Evolutionary conservation across 208 protist species (phyloP).

Genomic region (Trypanosomatidae sp.): DNA sequence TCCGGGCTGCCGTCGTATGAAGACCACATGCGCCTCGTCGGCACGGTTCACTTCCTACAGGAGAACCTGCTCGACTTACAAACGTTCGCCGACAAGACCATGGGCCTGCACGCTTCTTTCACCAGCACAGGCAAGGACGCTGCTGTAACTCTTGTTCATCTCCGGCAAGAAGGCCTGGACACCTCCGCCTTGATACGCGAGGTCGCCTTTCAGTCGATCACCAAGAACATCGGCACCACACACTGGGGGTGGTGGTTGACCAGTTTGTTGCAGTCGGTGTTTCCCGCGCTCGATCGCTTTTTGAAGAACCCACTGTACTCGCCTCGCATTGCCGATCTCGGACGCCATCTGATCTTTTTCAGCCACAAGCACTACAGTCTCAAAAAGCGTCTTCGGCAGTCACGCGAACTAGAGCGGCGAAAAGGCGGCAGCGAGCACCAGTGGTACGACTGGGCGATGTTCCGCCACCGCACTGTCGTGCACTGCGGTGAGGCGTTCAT

Average conservation of each 20-base stretch:
- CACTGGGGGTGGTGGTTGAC: slow-evolving; percentile 91
- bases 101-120: slow-evolving; percentile 66
- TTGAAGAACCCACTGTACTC: slow-evolving; percentile 89
- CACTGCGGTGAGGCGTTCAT: slow-evolving; percentile 92
- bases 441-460: slow-evolving; percentile 92
- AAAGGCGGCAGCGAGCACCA: slow-evolving; percentile 81
- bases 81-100: slow-evolving; percentile 52
- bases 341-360: slow-evolving; percentile 89
- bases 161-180: slow-evolving; percentile 78
- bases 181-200: slow-evolving; percentile 76
- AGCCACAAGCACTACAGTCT: slow-evolving; percentile 85
- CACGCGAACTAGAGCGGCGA: slow-evolving; percentile 79
- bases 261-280: slow-evolving; percentile 57
- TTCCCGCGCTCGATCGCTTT: slow-evolving; percentile 67
- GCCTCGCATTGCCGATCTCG: slow-evolving; percentile 83
- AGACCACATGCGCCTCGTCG: slow-evolving; percentile 77
- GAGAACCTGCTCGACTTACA: slow-evolving; percentile 61
- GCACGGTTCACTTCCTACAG: slow-evolving; percentile 77
- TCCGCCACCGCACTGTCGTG: slow-evolving; percentile 81
- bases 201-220: slow-evolving; percentile 79
- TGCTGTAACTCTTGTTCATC: slow-evolving; percentile 51
- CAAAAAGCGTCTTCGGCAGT: slow-evolving; percentile 74
- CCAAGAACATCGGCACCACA: slow-evolving; percentile 84
- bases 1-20: slow-evolving; percentile 51
- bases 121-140: slow-evolving; percentile 45